phyloP scores from a whole-genome alignment of 2,329 filamentous ascomycete genomes.

The Chalaropsis ovoidea region DNA sequence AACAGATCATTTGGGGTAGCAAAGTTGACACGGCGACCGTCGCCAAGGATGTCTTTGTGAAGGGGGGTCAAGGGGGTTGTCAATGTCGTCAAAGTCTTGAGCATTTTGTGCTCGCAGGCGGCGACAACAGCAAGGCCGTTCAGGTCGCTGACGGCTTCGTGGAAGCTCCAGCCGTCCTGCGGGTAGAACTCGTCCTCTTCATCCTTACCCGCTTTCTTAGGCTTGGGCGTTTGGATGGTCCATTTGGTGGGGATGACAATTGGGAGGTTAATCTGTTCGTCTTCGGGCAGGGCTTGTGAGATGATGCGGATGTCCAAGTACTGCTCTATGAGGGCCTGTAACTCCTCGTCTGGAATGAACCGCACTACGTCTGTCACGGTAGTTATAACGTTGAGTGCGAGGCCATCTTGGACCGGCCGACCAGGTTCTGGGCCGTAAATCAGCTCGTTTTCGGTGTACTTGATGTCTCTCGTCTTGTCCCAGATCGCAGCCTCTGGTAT shows the following conservation, averaged over 20 bases:
- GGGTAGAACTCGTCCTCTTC: slow-evolving; percentile 16
- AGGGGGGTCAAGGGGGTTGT: not conserved
- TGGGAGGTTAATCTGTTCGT: slow-evolving; percentile 26
- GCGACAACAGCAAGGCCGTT: slow-evolving; percentile 30
- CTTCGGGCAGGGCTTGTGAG: slow-evolving; percentile 12
- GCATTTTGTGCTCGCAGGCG: slow-evolving; percentile 28
- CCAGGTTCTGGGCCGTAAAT: slow-evolving; percentile 15
- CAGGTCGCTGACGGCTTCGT: slow-evolving; percentile 30
- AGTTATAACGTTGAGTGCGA: not conserved
- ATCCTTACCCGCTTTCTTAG: not conserved
- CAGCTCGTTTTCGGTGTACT: not conserved
- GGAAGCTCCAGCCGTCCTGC: slow-evolving; percentile 20
- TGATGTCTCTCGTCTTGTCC: slow-evolving; percentile 18
- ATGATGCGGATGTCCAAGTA: slow-evolving; percentile 26
- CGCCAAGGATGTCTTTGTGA: too few relatives aligned
- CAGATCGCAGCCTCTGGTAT: slow-evolving; percentile 15
- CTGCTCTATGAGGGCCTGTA: slow-evolving; percentile 26
- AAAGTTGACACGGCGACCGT: not conserved
- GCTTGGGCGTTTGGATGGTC: slow-evolving; percentile 12
- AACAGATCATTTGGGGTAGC: not conserved
- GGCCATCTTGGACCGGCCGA: not conserved
- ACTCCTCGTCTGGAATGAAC: slow-evolving; percentile 28
- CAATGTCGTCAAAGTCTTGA: slow-evolving; percentile 27
- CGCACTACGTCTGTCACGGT: slow-evolving; percentile 28
- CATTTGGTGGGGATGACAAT: slow-evolving; percentile 26